A percentile compares a stretch with the other conserved stretches of the same genome.
Conservation (phyloP, 176 grass and related monocot species). For the sorghum (Sorghum bicolor) region Sorghum_bicolor_NCBIv3 NC_012874.2:63421501-63422000, state of each 20-base stretch:
- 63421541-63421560: conserved; percentile 72
- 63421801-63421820: not conserved
- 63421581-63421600: conserved; percentile 84
- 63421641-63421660: not conserved
- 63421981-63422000: not conserved
- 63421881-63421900: not conserved
- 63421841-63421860: not conserved
- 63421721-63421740: not conserved
- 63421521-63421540: conserved; percentile 90
- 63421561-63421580: conserved; percentile 80
- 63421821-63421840: not conserved
- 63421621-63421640: conserved; percentile 12
- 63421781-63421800: not conserved
- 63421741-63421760: not conserved
- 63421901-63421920: not conserved
- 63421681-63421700: conserved; percentile 19
- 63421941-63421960: not conserved
- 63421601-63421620: conserved; percentile 96
- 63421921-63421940: conserved; percentile 3
- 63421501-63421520: conserved; percentile 66
- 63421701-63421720: conserved; percentile 2
- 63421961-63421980: not conserved
- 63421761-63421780: conserved; percentile 4
- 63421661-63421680: not conserved
- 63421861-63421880: not conserved